Evolutionary conservation across 1,284 basidiomycete species (phyloP), one percentile per base, ranked within the genome.

Genomic region (Trametes pubescens): DNA sequence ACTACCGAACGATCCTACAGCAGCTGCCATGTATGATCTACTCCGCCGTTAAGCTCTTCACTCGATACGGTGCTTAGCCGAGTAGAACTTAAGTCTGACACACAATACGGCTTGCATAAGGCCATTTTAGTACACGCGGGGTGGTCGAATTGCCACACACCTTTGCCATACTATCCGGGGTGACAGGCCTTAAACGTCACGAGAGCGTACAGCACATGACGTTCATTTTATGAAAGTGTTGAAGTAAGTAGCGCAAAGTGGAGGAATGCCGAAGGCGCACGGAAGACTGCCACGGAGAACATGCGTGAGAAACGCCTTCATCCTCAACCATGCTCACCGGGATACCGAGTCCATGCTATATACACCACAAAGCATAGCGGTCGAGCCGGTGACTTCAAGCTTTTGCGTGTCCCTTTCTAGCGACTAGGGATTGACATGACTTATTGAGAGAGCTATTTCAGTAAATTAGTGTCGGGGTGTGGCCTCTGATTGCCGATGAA

Each of bases 11-110:
- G 8, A 8, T 14, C 40, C 58, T 32, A 34, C 18, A 26, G 22
- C 16, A 55, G 52, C 44, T 40, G 29, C 26, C 29, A 35, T 26
- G 35, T 6, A 44, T 32, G 29, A 32, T n/a, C 14, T 47, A n/a
- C 32, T 22, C 32, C 21, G 40, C 29, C 26, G 43, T 16, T 38
- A 21, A 48, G 51, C 46, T 26, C 51, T 51, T 51, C 51, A 52
- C 32, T 21, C 32, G 18, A 13, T 18, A 10, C 35, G 29, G 29
- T 32, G 22, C 35, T 11, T 59, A 37, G 9, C 34, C 51, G 58
- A 53, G 51, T 14, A 53, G 51, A 60, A 54, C 51, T 22, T 22
- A 18, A 10, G 29, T 32, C 43, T 13, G 14, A 16, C 14, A 22
- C n/a, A 21, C 38, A 22, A 18, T 5, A 44, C 7, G n/a, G 10